Evolutionary conservation across 192 early-diverging fungal species (phyloP).

Genomic region (Umbelopsis sp.): DNA sequence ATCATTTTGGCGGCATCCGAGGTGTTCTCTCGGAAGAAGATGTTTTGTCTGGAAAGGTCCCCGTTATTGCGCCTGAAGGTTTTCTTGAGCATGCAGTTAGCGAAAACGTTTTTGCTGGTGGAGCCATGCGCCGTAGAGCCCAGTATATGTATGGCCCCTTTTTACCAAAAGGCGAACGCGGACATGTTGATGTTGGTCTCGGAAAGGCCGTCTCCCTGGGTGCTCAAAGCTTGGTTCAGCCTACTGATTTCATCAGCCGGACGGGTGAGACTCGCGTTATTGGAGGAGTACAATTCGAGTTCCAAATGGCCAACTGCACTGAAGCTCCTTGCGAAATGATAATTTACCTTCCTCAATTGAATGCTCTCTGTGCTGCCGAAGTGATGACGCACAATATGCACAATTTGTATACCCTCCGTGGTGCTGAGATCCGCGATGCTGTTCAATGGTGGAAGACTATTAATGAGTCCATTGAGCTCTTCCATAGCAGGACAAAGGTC

Average conservation of each 20-base stretch:
- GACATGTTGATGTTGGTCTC: conserved; percentile 9
- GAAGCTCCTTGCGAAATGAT: conserved; percentile 10
- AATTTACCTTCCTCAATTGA: neutral
- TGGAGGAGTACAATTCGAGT: neutral
- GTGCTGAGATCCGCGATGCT: conserved; percentile 9
- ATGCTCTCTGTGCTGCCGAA: conserved; percentile 6
- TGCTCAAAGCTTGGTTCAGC: neutral
- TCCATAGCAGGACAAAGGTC: neutral
- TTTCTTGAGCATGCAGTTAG: conserved; percentile 8
- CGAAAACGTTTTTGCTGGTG: conserved; percentile 3
- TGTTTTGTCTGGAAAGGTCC: neutral
- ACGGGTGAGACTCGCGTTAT: neutral
- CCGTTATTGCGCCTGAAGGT: conserved; percentile 1
- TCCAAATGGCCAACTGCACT: conserved; percentile 13
- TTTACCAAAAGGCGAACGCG: neutral
- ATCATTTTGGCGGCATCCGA: conserved; percentile 11
- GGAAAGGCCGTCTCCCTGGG: neutral
- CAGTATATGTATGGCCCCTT: conserved; percentile 5
- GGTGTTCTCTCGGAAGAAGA: neutral
- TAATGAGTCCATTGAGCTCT: neutral
- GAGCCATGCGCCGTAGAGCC: conserved; percentile 14
- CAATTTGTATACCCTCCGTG: conserved; percentile 9
- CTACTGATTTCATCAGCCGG: neutral
- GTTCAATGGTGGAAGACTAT: conserved; percentile 16
- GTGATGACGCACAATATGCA: conserved; percentile 18